Conservation (phyloP, 331 rosid genomes). For the Erythrophleum ivorense region DNA sequence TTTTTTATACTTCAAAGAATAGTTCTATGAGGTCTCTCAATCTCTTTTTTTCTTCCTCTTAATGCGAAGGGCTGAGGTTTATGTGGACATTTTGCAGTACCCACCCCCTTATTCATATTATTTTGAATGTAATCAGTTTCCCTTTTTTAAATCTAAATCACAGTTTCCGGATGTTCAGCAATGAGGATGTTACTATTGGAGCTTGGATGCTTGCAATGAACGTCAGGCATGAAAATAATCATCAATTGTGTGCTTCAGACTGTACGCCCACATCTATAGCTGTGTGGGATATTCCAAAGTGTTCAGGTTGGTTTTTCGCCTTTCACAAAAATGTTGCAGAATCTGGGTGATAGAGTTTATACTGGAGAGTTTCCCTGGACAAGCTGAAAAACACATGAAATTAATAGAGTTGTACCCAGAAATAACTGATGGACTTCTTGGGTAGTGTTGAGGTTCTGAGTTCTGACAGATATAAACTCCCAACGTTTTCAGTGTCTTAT, state of each 20-base stretch:
- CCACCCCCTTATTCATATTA: slow-evolving; percentile 1
- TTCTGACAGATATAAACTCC: slow-evolving; percentile 7
- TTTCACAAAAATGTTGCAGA: slow-evolving; percentile 21
- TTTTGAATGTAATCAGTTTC: slow-evolving; percentile 27
- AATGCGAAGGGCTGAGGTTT: background rate
- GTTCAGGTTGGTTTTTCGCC: slow-evolving; percentile 79
- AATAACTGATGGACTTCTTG: background rate
- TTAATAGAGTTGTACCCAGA: background rate
- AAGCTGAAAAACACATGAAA: background rate
- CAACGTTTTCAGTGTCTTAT: background rate
- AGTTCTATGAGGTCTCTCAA: background rate
- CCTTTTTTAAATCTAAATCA: slow-evolving; percentile 15
- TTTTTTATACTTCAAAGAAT: background rate
- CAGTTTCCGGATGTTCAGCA: slow-evolving; percentile 99
- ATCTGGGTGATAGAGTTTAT: slow-evolving; percentile 12
- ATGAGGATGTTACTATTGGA: slow-evolving; percentile 96
- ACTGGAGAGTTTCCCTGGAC: background rate
- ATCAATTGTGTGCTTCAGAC: slow-evolving; percentile 63
- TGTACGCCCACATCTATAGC: slow-evolving; percentile 86
- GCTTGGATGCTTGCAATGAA: slow-evolving; percentile 99
- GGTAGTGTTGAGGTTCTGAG: background rate
- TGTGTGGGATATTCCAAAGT: slow-evolving; percentile 95
- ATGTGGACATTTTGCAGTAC: background rate
- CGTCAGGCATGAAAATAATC: slow-evolving; percentile 81
- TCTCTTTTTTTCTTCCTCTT: background rate